Base-by-base conservation (phyloP, 106 monocot genomes). In the Dendrobium chrysotoxum region DNA sequence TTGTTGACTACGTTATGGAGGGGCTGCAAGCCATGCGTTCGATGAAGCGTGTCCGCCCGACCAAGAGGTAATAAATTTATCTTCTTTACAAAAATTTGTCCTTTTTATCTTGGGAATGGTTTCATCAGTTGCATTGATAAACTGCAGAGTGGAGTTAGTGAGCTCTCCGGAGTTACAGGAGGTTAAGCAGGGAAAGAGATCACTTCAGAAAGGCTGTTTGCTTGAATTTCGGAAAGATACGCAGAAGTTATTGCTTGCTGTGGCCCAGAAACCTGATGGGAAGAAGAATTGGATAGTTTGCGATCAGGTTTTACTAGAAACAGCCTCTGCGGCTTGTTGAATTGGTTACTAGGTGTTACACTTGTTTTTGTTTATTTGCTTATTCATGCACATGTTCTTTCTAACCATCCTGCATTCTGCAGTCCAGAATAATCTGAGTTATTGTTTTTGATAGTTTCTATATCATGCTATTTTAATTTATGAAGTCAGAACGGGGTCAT, bases 221-320 rank as follows among this genome's bases (percentile, higher is more conserved):
- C 87, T 95, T 83, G 95, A 95, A 83, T 99, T 95, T 81, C 81
- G 89, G 21, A 99, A 99, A 82, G 99, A 95, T 84, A 83, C 99
- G 39, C 90, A 99, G 84, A 88, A 93, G 76, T 25, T 80, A 65
- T 87, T 93, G 79, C 85, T 99, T 35, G 99, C 91, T 35, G 95
- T 99, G 79, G 87, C 86, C 4, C 90, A 90, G 79, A 99, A 92
- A 76, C 99, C 93, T 75, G 99, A 99, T 76, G 95, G 95, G 75
- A 99, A 99, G 93, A 95, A 92, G 90, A 95, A 99, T 71, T 99
- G 99, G 99, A 90, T 91, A 75, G 95, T 99, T 67, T 88, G 78
- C 82, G 99, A 99, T 91, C 99, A 99, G 99, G 99, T 99, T 85
- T 83, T 80, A 80, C 38, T 84, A 58, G 72, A 90, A 90, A 88